Evolutionary conservation across 163 green algal genomes (phyloP), one percentile per base, ranked within the genome.

Genomic region (Smithsoniella earleae): DNA sequence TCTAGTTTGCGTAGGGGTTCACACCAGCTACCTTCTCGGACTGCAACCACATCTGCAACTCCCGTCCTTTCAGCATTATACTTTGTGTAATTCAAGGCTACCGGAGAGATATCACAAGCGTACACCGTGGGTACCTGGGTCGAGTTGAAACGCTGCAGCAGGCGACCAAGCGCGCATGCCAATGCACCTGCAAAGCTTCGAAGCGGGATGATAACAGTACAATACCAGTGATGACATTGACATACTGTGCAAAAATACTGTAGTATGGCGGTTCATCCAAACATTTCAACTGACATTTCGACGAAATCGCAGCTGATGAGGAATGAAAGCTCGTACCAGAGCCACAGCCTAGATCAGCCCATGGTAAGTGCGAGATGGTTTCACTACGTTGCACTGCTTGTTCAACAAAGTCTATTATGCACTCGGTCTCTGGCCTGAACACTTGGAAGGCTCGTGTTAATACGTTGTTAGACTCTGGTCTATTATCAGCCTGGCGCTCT

Each of bases 151-250:
- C 20, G 58, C 58, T 69, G 58, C 25, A 69, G 25, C 58, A 69
- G 27, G 6, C 25, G 20, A 5, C 30, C 58, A 38, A 69, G 31
- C 5, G 58, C 58, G 43, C 58, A 69, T 37, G 58, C 58, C 4
- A 69, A n/a, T 10, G 58, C 58, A 34, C 58, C 58, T 69, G 58
- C 58, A 69, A 30, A n/a, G n/a, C n/a, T n/a, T n/a, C n/a, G n/a
- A n/a, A n/a, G n/a, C n/a, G n/a, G n/a, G n/a, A n/a, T n/a, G n/a
- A n/a, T n/a, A n/a, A n/a, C n/a, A n/a, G n/a, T n/a, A n/a, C n/a
- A n/a, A 69, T 49, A 49, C 40, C 40, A 49, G 10, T 49, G 40
- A 10, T 49, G 40, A 22, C 10, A 49, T 10, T 49, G 10, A 13
- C 13, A 13, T 10, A 13, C 40, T 49, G 40, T 49, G 40, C 10